phyloP scores from a whole-genome alignment of 441 rosid genomes.

The Hura crepitans region DNA sequence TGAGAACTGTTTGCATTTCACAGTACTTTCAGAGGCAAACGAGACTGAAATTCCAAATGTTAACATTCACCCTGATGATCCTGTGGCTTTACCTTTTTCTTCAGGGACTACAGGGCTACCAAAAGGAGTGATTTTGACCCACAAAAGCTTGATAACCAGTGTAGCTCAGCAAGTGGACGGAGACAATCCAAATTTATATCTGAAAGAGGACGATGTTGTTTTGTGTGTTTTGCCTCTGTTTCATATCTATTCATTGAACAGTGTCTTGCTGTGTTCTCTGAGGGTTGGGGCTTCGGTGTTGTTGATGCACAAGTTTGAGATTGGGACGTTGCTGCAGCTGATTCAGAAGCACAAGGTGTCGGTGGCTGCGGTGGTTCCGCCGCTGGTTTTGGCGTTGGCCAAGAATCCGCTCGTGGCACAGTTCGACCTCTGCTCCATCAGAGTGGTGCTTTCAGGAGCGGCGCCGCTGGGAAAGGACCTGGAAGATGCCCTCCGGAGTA shows the following conservation, averaged over 20 bases:
- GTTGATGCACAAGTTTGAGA: constrained; percentile 84
- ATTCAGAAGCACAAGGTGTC: constrained; percentile 65
- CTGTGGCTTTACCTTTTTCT: constrained; percentile 75
- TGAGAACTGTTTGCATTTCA: constrained; percentile 59
- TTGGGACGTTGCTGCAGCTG: constrained; percentile 57
- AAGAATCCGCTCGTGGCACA: constrained; percentile 62
- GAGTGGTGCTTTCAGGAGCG: constrained; percentile 83
- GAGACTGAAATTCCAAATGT: constrained; percentile 26
- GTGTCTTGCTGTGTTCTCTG: constrained; percentile 61
- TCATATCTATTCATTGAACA: constrained; percentile 72
- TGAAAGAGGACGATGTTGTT: constrained; percentile 52
- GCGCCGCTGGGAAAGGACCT: constrained; percentile 94
- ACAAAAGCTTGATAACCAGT: constrained; percentile 71
- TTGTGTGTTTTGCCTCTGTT: constrained; percentile 80
- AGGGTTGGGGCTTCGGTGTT: constrained; percentile 69
- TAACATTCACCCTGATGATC: constrained; percentile 46
- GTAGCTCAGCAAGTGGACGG: constrained; percentile 94
- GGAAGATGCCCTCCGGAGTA: constrained; percentile 53
- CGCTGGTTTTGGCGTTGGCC: constrained; percentile 71
- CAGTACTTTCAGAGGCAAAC: constrained; percentile 36
- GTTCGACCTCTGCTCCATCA: constrained; percentile 60
- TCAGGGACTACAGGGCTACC: constrained; percentile 93
- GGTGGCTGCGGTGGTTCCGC: constrained; percentile 83
- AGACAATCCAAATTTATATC: constrained; percentile 67
- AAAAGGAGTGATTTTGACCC: constrained; percentile 76